These are phyloP conservation scores for Solanum habrochaites DNA, from an alignment of 257 asterid species.

Conservation along the genomic window DNA sequence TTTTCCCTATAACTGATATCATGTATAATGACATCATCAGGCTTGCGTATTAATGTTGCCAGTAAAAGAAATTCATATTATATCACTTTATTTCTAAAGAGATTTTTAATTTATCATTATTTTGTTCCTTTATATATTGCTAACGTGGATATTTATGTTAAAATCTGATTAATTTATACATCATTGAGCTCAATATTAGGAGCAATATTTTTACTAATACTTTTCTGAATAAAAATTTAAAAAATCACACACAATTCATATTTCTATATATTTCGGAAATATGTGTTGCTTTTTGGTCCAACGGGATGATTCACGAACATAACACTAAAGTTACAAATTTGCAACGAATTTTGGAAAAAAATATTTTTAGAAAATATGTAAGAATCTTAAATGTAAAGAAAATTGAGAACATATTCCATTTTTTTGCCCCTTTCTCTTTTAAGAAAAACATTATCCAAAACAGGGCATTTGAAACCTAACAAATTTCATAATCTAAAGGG, in stretches of 20 bases:
- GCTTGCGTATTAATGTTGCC: background rate
- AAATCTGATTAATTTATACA: too few relatives aligned
- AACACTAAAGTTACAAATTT: too few relatives aligned
- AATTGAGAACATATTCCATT: background rate
- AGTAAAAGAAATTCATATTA: background rate
- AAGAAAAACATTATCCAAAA: background rate
- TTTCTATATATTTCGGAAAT: too few relatives aligned
- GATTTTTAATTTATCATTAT: too few relatives aligned
- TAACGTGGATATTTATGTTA: fast-evolving
- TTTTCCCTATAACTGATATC: background rate
- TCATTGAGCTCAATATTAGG: too few relatives aligned
- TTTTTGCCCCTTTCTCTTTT: too few relatives aligned
- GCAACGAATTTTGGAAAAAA: background rate
- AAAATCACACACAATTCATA: too few relatives aligned
- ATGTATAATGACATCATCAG: background rate
- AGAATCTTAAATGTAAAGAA: background rate
- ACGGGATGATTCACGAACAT: too few relatives aligned
- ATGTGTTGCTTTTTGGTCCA: too few relatives aligned
- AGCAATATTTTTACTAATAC: too few relatives aligned
- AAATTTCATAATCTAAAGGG: background rate
- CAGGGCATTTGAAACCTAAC: background rate
- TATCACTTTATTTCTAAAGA: background rate
- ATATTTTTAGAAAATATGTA: background rate
- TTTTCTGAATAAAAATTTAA: too few relatives aligned
- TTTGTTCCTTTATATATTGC: too few relatives aligned